A percentile compares a stretch with the other conserved stretches of the same genome.
phyloP scores from a whole-genome alignment of 2,329 filamentous ascomycete genomes.

The Aspergillus brasiliensis region DNA sequence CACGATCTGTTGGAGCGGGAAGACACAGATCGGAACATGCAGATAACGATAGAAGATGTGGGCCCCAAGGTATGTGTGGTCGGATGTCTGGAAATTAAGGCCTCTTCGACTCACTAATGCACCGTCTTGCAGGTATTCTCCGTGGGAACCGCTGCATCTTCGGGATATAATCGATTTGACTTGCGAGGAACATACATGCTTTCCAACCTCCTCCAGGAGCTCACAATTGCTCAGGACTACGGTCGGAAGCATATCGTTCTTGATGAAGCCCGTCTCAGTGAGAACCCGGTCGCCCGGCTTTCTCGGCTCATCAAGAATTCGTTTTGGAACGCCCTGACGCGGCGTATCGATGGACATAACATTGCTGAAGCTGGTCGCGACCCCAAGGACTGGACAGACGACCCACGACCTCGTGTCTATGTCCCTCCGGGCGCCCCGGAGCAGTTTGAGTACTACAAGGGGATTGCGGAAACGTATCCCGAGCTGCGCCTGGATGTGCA shows the following conservation, averaged over 20 bases:
- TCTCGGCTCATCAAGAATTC: constrained; percentile 83
- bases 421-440: constrained; percentile 81
- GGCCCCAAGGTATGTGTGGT: constrained; percentile 73
- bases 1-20: constrained; percentile 79
- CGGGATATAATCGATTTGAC: constrained; percentile 84
- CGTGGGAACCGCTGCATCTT: constrained; percentile 81
- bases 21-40: constrained; percentile 90
- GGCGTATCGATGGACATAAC: constrained; percentile 79
- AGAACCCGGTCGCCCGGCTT: constrained; percentile 89
- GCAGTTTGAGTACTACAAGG: constrained; percentile 85
- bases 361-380: constrained; percentile 83
- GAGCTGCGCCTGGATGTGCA: constrained; percentile 87
- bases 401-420: constrained; percentile 90
- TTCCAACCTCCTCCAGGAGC: constrained; percentile 92
- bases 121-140: constrained; percentile 67
- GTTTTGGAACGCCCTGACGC: constrained; percentile 90
- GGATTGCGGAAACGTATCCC: constrained; percentile 75
- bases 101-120: constrained; percentile 27
- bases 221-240: constrained; percentile 88
- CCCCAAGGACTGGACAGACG: constrained; percentile 91
- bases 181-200: constrained; percentile 96
- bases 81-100: no score
- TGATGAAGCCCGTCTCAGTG: constrained; percentile 86
- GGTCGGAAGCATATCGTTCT: constrained; percentile 87
- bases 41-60: constrained; percentile 95